Conservation (phyloP, 306 rosid species). For the Cucurbita argyrosperma region DNA sequence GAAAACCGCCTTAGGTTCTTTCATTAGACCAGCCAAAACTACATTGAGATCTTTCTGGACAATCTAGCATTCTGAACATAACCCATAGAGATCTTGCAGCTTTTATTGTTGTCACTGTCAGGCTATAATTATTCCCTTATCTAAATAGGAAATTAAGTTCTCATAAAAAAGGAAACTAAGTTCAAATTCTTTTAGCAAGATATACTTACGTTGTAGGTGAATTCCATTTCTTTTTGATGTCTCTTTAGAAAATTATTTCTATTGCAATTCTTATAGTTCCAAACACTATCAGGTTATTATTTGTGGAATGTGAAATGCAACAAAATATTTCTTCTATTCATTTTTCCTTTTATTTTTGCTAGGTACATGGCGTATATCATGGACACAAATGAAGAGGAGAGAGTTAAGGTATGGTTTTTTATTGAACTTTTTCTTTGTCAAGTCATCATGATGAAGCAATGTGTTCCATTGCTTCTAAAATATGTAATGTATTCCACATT, state of each 20-base stretch:
- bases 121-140: neutral
- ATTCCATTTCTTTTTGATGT: neutral
- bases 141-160: neutral
- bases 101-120: too few relatives aligned
- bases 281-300: neutral
- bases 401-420: slow-evolving; percentile 49
- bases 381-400: slow-evolving; percentile 99
- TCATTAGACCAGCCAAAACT: too few relatives aligned
- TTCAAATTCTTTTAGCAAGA: neutral
- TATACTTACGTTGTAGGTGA: neutral
- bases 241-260: neutral
- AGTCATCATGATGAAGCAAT: neutral
- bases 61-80: too few relatives aligned
- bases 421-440: neutral
- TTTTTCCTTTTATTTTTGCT: slow-evolving; percentile 10
- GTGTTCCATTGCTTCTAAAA: neutral
- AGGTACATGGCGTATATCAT: slow-evolving; percentile 99
- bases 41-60: too few relatives aligned
- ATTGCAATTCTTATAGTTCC: neutral
- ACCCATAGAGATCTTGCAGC: too few relatives aligned
- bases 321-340: neutral
- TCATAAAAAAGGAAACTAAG: neutral
- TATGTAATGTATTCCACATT: neutral
- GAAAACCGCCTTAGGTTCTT: too few relatives aligned
- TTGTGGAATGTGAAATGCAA: neutral